phyloP scores from a whole-genome alignment of 768 basidiomycete species.

The button mushroom (Agaricus bisporus) region DNA sequence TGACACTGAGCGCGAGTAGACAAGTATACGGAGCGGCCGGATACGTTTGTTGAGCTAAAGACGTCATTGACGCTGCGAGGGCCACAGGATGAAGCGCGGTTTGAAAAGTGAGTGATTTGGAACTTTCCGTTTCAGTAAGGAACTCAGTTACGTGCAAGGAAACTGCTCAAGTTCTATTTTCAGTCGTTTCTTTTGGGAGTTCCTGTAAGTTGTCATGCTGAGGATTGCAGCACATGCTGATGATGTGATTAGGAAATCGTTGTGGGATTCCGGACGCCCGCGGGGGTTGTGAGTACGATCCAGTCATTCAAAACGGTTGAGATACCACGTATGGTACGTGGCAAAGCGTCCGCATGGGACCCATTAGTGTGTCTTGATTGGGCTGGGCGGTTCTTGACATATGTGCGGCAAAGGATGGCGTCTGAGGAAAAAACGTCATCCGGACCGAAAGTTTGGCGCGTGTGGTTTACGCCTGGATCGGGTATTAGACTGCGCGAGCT shows the following conservation, averaged over 20 bases:
- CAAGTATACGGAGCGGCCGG: conserved; percentile 51
- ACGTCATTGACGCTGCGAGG: conserved; percentile 71
- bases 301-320: conserved; percentile 76
- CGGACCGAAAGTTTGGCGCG: conserved; percentile 55
- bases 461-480: conserved; percentile 50
- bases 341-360: conserved; percentile 73
- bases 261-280: conserved; percentile 80
- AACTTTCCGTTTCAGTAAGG: neutral
- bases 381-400: conserved; percentile 57
- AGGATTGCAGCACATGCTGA: conserved; percentile 4
- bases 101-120: conserved; percentile 60
- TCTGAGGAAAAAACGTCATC: conserved; percentile 16
- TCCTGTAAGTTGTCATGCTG: conserved; percentile 45
- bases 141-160: conserved; percentile 39
- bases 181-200: conserved; percentile 90
- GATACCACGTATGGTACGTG: conserved; percentile 72
- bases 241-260: conserved; percentile 56
- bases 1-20: conserved; percentile 23
- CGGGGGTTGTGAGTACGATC: conserved; percentile 58
- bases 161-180: conserved; percentile 88
- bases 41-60: conserved; percentile 81
- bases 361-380: conserved; percentile 69
- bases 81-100: conserved; percentile 57
- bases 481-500: conserved; percentile 51
- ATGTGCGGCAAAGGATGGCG: conserved; percentile 36